Evolutionary conservation across 2,329 filamentous ascomycete genomes (phyloP), one percentile per base, ranked within the genome.

Genomic region (Neopestalotiopsis sp.): DNA sequence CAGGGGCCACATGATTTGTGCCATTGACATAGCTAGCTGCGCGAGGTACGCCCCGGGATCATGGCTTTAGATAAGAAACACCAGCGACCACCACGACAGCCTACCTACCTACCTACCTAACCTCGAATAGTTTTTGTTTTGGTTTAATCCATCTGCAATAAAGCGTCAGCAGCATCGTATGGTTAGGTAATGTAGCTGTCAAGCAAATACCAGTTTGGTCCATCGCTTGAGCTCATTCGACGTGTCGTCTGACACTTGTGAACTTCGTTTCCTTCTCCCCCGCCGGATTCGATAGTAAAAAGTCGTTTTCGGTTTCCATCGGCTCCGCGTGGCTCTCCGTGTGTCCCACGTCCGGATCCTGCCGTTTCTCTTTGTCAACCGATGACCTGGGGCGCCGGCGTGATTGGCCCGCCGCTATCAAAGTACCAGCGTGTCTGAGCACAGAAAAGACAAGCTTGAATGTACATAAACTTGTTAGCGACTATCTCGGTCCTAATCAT

Each of bases 301-400:
- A 28, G 24, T 28, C 24, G 24, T 24, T 38, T 66, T 66, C 63
- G 63, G 63, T 58, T 66, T 66, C 63, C 63, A 57, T 66, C 63
- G 63, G 63, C 63, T 24, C 63, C 63, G 49, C 63, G 14, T 40
- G 24, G 63, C 45, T 12, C 45, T 53, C 45, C 45, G 45, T 53
- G 45, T 53, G 13, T 56, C 49, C 42, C 42, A 56, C 17, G 45
- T 34, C 45, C 49, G 42, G 28, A 28, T 56, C 63, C 42, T 58
- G 24, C 63, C 49, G 49, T 66, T 66, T 66, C 63, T 66, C 63
- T 66, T 56, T 66, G 63, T 66, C 63, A 66, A 53, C 63, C 24
- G 32, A 56, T 56, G 49, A 66, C 28, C 49, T 32, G 28, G 32
- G 32, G 28, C 13, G 13, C 45, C 24, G 24, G 42, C 45, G n/a